These are phyloP conservation scores for Isabelozyma gotoi DNA, from an alignment of 805 yeast species.

Conservation along the genomic window DNA sequence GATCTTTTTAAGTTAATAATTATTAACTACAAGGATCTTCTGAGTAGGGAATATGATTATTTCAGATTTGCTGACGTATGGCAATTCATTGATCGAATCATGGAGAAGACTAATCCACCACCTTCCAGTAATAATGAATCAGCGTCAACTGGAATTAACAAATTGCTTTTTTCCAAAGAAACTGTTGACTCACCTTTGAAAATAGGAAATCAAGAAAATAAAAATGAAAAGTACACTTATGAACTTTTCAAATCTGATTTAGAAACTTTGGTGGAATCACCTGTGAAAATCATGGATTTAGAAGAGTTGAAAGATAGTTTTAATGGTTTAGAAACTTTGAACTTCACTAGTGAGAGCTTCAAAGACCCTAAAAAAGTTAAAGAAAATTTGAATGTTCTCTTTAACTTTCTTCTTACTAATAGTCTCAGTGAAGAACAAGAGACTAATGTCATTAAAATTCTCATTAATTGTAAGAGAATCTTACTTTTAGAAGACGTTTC, in stretches of 20 bases:
- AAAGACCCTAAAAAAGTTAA: slow-evolving; percentile 2
- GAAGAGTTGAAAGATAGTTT: slow-evolving; percentile 14
- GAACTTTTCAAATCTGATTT: slow-evolving; percentile 28
- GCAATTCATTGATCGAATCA: slow-evolving; percentile 29
- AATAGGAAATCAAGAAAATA: slow-evolving; percentile 18
- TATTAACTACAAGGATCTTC: slow-evolving; percentile 32
- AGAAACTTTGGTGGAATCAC: slow-evolving; percentile 14
- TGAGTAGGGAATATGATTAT: slow-evolving; percentile 30
- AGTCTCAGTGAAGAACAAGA: slow-evolving; percentile 11
- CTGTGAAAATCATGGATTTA: slow-evolving; percentile 7
- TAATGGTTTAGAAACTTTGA: slow-evolving; percentile 8
- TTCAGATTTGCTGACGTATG: slow-evolving; percentile 33
- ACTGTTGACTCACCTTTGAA: slow-evolving; percentile 37
- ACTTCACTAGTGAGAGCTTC: neutral
- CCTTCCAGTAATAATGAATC: neutral
- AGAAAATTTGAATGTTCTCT: slow-evolving; percentile 3
- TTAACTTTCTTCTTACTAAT: slow-evolving; percentile 3
- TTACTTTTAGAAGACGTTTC: slow-evolving; percentile 3
- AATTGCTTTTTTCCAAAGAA: slow-evolving; percentile 19
- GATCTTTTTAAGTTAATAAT: slow-evolving; percentile 37
- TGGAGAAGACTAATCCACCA: slow-evolving; percentile 18
- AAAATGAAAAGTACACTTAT: slow-evolving; percentile 17
- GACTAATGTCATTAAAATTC: slow-evolving; percentile 12
- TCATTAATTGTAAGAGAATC: slow-evolving; percentile 7
- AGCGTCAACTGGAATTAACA: slow-evolving; percentile 1